Evolutionary conservation across 306 rosid species (phyloP).

Genomic region (Vigna angularis): DNA sequence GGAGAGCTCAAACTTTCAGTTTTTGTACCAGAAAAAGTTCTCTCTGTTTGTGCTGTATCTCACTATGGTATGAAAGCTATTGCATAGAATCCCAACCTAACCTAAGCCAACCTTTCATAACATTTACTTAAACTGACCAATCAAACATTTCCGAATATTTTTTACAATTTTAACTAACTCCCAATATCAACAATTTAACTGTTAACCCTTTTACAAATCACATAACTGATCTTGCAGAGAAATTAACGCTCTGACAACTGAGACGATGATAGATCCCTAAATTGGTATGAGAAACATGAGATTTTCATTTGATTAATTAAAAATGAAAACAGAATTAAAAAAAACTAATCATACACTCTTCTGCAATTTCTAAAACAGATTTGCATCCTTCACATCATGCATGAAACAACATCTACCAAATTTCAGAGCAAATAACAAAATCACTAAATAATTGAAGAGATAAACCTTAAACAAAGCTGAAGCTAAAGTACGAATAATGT

Average conservation of each 20-base stretch:
- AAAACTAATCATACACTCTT: not conserved
- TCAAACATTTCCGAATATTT: not conserved
- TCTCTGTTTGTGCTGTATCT: not conserved
- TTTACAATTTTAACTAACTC: not conserved
- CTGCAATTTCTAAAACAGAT: conserved; percentile 2
- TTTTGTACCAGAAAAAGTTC: not conserved
- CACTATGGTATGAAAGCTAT: not conserved
- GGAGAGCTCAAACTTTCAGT: not conserved
- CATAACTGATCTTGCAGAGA: not conserved
- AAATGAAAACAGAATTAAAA: not conserved
- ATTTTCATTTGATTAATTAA: not conserved
- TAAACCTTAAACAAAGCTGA: not conserved
- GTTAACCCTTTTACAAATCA: not conserved
- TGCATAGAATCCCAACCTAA: not conserved
- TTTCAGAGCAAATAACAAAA: conserved; percentile 7
- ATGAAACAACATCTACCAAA: not conserved
- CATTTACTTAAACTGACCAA: not conserved
- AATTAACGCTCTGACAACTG: conserved; percentile 1
- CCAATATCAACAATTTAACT: not conserved
- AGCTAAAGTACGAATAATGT: not conserved
- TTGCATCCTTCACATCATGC: not conserved
- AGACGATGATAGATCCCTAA: conserved; percentile 25
- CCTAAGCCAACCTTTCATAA: not conserved
- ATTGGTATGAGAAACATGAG: not conserved
- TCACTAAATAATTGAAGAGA: not conserved